phyloP scores from a whole-genome alignment of 495 filamentous ascomycete species.

The Lindgomyces ingoldianus region DNA sequence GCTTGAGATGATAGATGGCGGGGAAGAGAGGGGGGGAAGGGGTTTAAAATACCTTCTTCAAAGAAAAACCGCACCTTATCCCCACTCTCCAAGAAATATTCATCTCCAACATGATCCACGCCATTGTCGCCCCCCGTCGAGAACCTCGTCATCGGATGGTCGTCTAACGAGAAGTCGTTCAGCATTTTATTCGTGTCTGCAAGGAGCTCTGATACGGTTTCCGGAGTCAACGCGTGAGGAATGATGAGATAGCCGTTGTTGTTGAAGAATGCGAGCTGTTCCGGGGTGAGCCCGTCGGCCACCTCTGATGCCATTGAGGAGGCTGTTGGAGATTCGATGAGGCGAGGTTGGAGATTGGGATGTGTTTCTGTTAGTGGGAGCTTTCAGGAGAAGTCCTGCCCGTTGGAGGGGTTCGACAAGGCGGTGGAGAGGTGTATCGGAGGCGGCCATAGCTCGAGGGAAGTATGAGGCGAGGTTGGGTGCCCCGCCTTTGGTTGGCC shows the following conservation, averaged over 20 bases:
- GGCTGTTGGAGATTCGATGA: too few species aligned
- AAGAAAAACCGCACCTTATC: conserved; percentile 98
- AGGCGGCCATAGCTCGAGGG: conserved; percentile 9
- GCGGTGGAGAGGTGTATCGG: conserved; percentile 1
- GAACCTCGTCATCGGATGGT: conserved; percentile 92
- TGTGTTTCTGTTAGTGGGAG: not conserved
- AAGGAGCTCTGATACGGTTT: conserved; percentile 68
- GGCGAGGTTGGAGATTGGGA: not conserved
- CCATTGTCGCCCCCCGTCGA: conserved; percentile 68
- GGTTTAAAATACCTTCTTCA: conserved; percentile 66
- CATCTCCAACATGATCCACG: conserved; percentile 77
- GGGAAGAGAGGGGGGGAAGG: not conserved
- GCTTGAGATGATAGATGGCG: too few species aligned
- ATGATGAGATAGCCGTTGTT: conserved; percentile 89
- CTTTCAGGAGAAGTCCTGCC: not conserved
- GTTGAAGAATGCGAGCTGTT: conserved; percentile 71
- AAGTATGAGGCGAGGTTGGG: not conserved
- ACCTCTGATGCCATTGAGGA: not conserved
- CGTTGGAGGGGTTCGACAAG: not conserved
- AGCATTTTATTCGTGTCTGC: conserved; percentile 73
- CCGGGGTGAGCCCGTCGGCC: conserved; percentile 60
- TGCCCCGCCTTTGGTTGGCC: conserved; percentile 18
- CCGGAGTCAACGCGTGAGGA: conserved; percentile 68
- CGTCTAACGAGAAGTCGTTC: conserved; percentile 67
- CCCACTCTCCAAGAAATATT: conserved; percentile 86